Evolutionary conservation across 2,329 filamentous ascomycete species (phyloP).

Genomic region (Fusarium domesticum): DNA sequence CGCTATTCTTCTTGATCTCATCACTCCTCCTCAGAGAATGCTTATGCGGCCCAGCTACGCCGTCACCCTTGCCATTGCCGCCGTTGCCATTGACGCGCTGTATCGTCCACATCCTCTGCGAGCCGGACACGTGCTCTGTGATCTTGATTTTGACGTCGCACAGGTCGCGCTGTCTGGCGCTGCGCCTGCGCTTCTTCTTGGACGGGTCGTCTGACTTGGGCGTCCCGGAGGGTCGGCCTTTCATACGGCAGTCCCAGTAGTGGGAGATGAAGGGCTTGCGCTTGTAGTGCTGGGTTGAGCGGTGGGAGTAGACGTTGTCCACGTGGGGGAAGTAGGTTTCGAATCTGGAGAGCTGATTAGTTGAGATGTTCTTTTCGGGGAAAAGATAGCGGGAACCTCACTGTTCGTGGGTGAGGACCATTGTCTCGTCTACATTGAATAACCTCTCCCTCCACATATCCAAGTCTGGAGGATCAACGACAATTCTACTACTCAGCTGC

Average conservation of each 20-base stretch:
- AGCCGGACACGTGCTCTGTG: slow-evolving; percentile 69
- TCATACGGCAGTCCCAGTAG: slow-evolving; percentile 82
- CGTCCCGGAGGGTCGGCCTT: slow-evolving; percentile 74
- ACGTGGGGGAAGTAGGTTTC: slow-evolving; percentile 80
- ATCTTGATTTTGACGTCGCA: slow-evolving; percentile 88
- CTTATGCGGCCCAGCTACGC: slow-evolving; percentile 68
- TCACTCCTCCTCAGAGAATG: slow-evolving; percentile 72
- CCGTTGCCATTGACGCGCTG: slow-evolving; percentile 76
- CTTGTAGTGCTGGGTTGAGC: slow-evolving; percentile 77
- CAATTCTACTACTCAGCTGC: slow-evolving; percentile 54
- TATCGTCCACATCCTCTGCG: slow-evolving; percentile 60
- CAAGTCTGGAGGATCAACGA: slow-evolving; percentile 65
- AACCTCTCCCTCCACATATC: slow-evolving; percentile 67
- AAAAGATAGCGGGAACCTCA: slow-evolving; percentile 34
- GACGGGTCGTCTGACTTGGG: slow-evolving; percentile 75
- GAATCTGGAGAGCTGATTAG: slow-evolving; percentile 49
- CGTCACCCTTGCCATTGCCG: slow-evolving; percentile 68
- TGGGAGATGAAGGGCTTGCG: slow-evolving; percentile 78
- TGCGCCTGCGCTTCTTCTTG: slow-evolving; percentile 79
- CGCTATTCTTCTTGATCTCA: slow-evolving; percentile 76
- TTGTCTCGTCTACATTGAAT: slow-evolving; percentile 71
- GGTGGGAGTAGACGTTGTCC: slow-evolving; percentile 81
- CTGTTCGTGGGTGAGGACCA: slow-evolving; percentile 72
- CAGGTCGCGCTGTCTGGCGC: slow-evolving; percentile 71
- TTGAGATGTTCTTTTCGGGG: neutral